A percentile compares a stretch with the other conserved stretches of the same genome.
phyloP scores from a whole-genome alignment of 2,329 filamentous ascomycete genomes.

The Thelonectria rubi region DNA sequence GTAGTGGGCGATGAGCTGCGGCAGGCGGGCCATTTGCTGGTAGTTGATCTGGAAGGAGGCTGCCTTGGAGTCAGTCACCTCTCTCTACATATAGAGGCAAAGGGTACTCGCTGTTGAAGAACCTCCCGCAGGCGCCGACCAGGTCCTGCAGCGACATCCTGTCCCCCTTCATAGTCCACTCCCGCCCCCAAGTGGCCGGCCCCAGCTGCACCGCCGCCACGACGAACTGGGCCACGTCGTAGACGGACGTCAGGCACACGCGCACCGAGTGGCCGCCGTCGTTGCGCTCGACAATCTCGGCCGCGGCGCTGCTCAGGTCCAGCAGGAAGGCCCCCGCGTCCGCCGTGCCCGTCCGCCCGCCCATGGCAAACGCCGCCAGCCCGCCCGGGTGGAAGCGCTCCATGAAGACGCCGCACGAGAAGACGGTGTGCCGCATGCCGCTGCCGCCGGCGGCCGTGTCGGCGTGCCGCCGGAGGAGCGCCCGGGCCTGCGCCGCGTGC shows the following conservation, averaged over 20 bases:
- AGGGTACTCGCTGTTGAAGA: conserved; percentile 57
- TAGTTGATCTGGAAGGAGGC: conserved; percentile 51
- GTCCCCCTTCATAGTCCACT: conserved; percentile 76
- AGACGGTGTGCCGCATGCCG: conserved; percentile 72
- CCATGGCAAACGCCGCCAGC: conserved; percentile 67
- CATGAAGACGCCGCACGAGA: conserved; percentile 80
- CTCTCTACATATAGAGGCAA: no score
- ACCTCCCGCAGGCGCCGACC: conserved; percentile 57
- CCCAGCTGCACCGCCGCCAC: conserved; percentile 73
- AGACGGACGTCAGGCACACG: conserved; percentile 73
- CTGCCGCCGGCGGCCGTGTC: conserved; percentile 40
- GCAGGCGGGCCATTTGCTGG: conserved; percentile 53
- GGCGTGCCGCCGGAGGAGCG: conserved; percentile 64
- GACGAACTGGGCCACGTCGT: conserved; percentile 76
- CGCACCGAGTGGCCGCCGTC: conserved; percentile 58
- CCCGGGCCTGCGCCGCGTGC: conserved; percentile 58
- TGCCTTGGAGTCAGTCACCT: no score
- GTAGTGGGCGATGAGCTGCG: conserved; percentile 52
- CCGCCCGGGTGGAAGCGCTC: conserved; percentile 77
- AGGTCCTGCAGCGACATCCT: conserved; percentile 68
- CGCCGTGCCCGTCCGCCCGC: conserved; percentile 61
- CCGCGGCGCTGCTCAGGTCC: conserved; percentile 65
- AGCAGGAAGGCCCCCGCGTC: conserved; percentile 73
- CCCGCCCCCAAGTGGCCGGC: conserved; percentile 69
- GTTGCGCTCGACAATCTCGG: conserved; percentile 68